These are phyloP conservation scores for Pyrenophora seminiperda DNA, from an alignment of 2,329 filamentous ascomycete species.

Conservation along the genomic window DNA sequence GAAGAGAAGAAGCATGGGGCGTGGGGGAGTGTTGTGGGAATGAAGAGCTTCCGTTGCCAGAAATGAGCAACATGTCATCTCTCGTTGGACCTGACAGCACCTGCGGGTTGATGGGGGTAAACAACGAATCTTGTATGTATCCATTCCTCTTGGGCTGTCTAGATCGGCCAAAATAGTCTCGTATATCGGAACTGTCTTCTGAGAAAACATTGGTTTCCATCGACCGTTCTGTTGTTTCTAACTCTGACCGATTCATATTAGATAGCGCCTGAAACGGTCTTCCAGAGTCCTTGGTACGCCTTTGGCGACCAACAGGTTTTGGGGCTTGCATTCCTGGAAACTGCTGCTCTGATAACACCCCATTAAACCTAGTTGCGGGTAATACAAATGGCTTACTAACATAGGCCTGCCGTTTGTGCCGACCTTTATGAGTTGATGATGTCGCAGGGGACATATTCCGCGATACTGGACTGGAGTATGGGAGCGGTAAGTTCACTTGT, in stretches of 20 bases:
- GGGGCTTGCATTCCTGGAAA: conserved; percentile 9
- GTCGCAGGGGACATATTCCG: background rate
- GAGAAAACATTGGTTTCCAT: background rate
- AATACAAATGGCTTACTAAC: conserved; percentile 39
- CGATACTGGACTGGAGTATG: background rate
- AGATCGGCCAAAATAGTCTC: conserved; percentile 26
- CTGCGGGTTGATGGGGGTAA: conserved; percentile 15
- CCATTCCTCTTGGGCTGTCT: background rate
- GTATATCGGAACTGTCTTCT: conserved; percentile 33
- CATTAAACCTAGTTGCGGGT: conserved; percentile 21
- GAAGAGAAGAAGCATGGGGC: background rate
- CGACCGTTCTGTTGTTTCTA: conserved; percentile 2
- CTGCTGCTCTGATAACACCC: conserved; percentile 30
- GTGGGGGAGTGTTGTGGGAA: too few relatives aligned
- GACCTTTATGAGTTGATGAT: conserved; percentile 1
- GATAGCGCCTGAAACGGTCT: background rate
- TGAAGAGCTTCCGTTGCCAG: background rate
- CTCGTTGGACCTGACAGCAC: background rate
- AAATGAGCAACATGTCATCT: conserved; percentile 7
- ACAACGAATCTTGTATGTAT: background rate
- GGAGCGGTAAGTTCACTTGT: background rate
- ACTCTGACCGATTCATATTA: background rate
- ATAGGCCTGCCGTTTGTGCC: conserved; percentile 3
- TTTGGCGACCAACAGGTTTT: conserved; percentile 7
- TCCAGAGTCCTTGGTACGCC: background rate